These are phyloP conservation scores for Solanum hybrid DNA, from an alignment of 305 asterid species.

Conservation along the genomic window DNA sequence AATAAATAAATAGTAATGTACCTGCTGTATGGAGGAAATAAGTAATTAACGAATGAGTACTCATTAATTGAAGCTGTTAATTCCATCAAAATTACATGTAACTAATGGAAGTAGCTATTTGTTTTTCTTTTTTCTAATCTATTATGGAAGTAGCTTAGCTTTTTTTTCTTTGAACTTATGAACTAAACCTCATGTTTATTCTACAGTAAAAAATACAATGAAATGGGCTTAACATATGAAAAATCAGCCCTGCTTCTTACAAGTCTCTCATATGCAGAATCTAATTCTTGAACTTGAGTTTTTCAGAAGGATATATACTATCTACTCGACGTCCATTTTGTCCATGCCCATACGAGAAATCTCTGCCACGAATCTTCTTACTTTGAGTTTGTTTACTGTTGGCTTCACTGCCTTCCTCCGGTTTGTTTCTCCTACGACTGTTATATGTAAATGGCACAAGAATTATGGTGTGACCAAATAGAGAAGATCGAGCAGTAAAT, in stretches of 20 bases:
- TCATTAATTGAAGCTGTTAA: neutral
- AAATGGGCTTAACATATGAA: neutral
- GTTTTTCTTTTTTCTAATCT: neutral
- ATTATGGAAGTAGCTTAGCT: neutral
- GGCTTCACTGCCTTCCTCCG: constrained; percentile 20
- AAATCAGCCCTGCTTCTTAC: neutral
- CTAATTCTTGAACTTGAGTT: constrained; percentile 38
- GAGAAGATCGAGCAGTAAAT: neutral
- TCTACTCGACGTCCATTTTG: constrained; percentile 23
- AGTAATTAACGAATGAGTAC: neutral
- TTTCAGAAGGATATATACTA: constrained; percentile 54
- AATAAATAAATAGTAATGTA: no score
- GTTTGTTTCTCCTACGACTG: constrained; percentile 34
- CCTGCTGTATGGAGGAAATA: neutral
- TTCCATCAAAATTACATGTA: neutral
- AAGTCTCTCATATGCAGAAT: neutral
- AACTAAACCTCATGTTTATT: neutral
- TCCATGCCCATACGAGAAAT: constrained; percentile 23
- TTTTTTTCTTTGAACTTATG: neutral
- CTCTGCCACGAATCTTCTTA: constrained; percentile 15
- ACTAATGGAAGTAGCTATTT: neutral
- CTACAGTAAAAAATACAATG: neutral
- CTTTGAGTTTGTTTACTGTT: constrained; percentile 8
- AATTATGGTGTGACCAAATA: neutral
- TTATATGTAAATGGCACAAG: neutral